A percentile compares a stretch with the other conserved stretches of the same genome.
Evolutionary conservation across 495 filamentous ascomycete genomes (phyloP).

Genomic region (Lichina pygmaea): DNA sequence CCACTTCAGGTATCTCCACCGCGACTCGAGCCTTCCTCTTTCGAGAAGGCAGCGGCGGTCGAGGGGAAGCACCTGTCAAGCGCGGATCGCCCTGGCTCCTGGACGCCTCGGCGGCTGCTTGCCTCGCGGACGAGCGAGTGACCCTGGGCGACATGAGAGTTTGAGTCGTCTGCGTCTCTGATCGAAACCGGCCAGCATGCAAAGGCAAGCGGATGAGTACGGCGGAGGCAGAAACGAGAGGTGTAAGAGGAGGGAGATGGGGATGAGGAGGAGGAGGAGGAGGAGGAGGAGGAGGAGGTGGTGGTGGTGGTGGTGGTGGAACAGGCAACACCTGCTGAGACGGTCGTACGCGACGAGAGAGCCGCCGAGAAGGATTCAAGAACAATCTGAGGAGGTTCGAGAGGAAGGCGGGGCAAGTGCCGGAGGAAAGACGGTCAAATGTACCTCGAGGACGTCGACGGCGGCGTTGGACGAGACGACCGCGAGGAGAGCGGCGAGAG

Average conservation of each 20-base stretch:
- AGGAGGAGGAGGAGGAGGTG: neutral
- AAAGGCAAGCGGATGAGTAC: neutral
- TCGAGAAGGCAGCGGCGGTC: conserved; percentile 10
- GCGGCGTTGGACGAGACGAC: neutral
- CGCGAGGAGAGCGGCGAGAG: neutral
- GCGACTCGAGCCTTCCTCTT: conserved; percentile 29
- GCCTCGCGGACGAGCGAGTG: conserved; percentile 53
- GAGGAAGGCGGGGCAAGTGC: neutral
- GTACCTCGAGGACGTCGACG: neutral
- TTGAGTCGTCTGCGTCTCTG: conserved; percentile 1
- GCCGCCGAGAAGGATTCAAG: neutral
- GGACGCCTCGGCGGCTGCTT: conserved; percentile 32
- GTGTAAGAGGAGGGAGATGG: neutral
- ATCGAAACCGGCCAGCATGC: conserved; percentile 1
- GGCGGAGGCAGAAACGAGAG: neutral
- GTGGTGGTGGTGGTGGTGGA: neutral
- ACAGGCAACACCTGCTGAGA: neutral
- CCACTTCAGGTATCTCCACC: neutral
- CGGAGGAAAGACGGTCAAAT: neutral
- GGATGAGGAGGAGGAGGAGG: conserved; percentile 1
- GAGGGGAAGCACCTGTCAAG: conserved; percentile 12
- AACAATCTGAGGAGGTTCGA: neutral
- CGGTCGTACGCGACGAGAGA: no score
- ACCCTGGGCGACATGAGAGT: conserved; percentile 65
- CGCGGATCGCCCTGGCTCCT: conserved; percentile 14